Base-by-base conservation (phyloP, 1,139 yeast genomes). In the Blastobotrys capitulatus region DNA sequence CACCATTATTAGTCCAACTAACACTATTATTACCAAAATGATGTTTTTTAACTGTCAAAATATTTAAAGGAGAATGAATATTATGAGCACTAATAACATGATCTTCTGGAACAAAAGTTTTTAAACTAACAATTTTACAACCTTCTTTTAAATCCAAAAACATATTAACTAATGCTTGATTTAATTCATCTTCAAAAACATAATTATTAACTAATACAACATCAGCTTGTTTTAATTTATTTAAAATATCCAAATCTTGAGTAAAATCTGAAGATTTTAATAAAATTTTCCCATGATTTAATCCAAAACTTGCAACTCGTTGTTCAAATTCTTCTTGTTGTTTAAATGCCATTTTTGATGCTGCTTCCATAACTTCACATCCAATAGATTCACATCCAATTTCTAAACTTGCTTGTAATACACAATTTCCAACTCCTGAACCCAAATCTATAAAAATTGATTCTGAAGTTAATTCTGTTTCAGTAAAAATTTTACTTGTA, bases 401-500 rank as follows among this genome's bases (percentile, higher is more conserved):
- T 60, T 89, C 96, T 27, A 89, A 68, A 0, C 96, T 89, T 0
- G 96, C 95, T 65, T 89, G 97, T 46, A 89, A 76, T 0, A 86
- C 84, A 49, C 96, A 87, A 62, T 89, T 89, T 0, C 96, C 97
- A 4, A 90, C 97, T 6, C 97, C 97, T 0, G 95, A 87, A 0
- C 97, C 97, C 36, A 90, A 72, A 66, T 86, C 97, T 54, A 89
- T 81, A 61, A 88, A 89, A 22, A 74, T 77, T 47, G 79, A 78
- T 1, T 67, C 66, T 1, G 81, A 74, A 32, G 69, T 66, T 46
- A 88, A 70, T 1, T 73, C 74, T 39, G 89, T 84, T 60, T 86
- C 79, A 4, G 77, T 71, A 57, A 85, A 80, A 1, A 86, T 83
- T 57, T 76, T 80, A 46, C 88, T 77, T 37, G 86, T 74, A 60